Percentiles rank a stretch among this genome's conserved stretches.
These are phyloP conservation scores for Fistulifera solaris DNA, from an alignment of 108 stramenopile genomes.

Conservation along the genomic window DNA sequence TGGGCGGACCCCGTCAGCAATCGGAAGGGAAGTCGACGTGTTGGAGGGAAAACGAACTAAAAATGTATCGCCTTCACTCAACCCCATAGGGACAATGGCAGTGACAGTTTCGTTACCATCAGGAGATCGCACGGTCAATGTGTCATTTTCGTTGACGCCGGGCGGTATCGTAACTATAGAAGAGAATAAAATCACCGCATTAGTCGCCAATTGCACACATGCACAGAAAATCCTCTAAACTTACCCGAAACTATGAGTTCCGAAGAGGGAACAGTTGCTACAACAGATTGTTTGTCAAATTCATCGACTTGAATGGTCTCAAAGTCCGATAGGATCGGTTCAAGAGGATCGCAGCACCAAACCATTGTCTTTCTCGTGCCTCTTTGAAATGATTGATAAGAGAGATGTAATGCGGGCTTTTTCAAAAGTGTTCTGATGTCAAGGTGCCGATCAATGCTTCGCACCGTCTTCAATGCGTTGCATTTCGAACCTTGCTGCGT, in stretches of 20 bases:
- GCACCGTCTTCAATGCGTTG: no score
- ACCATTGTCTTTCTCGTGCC: neutral
- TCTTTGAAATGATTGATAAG: no score
- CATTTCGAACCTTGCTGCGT: no score
- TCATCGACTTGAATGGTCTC: neutral
- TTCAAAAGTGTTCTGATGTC: no score
- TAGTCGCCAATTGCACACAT: neutral
- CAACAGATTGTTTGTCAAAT: neutral
- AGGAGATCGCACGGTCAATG: slow-evolving; percentile 1
- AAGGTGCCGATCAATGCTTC: no score
- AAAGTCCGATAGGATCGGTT: neutral
- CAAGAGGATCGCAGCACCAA: neutral
- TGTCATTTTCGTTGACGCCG: slow-evolving; percentile 5
- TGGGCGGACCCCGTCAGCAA: neutral
- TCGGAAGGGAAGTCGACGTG: neutral
- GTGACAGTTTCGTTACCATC: slow-evolving; percentile 11
- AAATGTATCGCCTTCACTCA: slow-evolving; percentile 6
- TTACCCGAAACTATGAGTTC: neutral
- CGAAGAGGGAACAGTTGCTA: neutral
- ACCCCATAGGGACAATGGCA: slow-evolving; percentile 2
- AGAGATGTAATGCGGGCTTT: no score
- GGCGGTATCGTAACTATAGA: slow-evolving; percentile 5
- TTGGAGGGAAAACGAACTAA: slow-evolving; percentile 6
- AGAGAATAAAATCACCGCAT: neutral
- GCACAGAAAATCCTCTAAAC: neutral